Percentiles rank a stretch among this genome's conserved stretches.
Evolutionary conservation across 2,329 filamentous ascomycete genomes (phyloP).

Genomic region (Nectriaceae sp.): DNA sequence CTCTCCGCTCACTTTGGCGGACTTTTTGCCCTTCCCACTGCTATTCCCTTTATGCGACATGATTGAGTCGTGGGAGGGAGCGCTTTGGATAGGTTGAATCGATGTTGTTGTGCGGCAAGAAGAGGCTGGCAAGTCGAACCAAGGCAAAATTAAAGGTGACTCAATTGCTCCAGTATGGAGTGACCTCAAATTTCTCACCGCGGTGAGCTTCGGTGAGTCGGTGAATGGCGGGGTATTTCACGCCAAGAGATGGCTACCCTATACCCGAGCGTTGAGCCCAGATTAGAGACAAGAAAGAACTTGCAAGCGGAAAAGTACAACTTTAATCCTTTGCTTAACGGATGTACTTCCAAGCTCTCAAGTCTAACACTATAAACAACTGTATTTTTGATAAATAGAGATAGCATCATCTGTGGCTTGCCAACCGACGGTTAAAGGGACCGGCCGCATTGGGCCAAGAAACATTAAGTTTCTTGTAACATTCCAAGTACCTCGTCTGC

Average conservation of each 20-base stretch:
- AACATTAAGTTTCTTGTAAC: too few relatives aligned
- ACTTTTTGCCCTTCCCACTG: slow-evolving; percentile 53
- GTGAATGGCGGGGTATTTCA: slow-evolving; percentile 10
- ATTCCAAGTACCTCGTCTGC: too few relatives aligned
- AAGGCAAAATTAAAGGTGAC: slow-evolving; percentile 30
- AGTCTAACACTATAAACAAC: too few relatives aligned
- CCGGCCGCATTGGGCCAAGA: too few relatives aligned
- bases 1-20: slow-evolving; percentile 52
- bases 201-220: slow-evolving; percentile 12
- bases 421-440: too few relatives aligned
- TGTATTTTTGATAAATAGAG: too few relatives aligned
- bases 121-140: slow-evolving; percentile 18
- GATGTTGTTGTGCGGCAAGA: slow-evolving; percentile 5
- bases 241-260: slow-evolving; percentile 10
- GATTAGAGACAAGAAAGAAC: too few relatives aligned
- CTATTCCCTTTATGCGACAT: slow-evolving; percentile 52
- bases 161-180: slow-evolving; percentile 26
- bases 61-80: slow-evolving; percentile 11
- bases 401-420: too few relatives aligned
- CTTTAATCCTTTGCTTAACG: too few relatives aligned
- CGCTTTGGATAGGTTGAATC: slow-evolving; percentile 14
- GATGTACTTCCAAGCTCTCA: too few relatives aligned
- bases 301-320: too few relatives aligned
- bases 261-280: too few relatives aligned
- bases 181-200: slow-evolving; percentile 26